Conservation (phyloP, 768 basidiomycete species). For the Russula griseocarnosa region DNA sequence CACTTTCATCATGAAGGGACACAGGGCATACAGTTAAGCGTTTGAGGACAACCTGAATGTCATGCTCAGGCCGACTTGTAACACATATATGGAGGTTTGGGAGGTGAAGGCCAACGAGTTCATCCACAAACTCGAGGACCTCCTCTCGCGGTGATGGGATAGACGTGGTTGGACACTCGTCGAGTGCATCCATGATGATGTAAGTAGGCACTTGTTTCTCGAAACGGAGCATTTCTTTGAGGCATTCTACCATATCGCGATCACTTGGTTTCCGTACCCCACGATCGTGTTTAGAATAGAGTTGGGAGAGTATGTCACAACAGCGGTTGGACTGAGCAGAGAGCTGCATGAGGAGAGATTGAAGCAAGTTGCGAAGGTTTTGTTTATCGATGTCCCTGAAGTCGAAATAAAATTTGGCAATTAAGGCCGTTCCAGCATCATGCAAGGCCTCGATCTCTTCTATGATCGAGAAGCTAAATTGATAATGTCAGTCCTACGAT, state of each 20-base stretch:
- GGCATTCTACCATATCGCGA: too few relatives aligned
- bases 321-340: background rate
- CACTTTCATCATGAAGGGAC: constrained; percentile 2
- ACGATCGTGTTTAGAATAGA: background rate
- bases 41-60: constrained; percentile 1
- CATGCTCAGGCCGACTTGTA: constrained; percentile 11
- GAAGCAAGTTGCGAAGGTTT: background rate
- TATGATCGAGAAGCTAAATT: background rate
- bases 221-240: too few relatives aligned
- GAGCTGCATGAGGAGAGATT: background rate
- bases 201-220: background rate
- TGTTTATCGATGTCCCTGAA: constrained; percentile 9
- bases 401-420: constrained; percentile 11
- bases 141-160: background rate
- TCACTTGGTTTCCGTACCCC: background rate
- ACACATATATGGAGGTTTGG: constrained; percentile 5
- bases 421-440: background rate
- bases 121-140: background rate
- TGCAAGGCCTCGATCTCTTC: background rate
- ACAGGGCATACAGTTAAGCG: background rate
- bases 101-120: constrained; percentile 1
- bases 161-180: background rate
- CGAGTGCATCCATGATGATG: background rate
- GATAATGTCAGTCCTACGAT: background rate
- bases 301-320: background rate